A percentile compares a stretch with the other conserved stretches of the same genome.
Evolutionary conservation across 768 basidiomycete species (phyloP).

Genomic region (Amanita polypyramis): DNA sequence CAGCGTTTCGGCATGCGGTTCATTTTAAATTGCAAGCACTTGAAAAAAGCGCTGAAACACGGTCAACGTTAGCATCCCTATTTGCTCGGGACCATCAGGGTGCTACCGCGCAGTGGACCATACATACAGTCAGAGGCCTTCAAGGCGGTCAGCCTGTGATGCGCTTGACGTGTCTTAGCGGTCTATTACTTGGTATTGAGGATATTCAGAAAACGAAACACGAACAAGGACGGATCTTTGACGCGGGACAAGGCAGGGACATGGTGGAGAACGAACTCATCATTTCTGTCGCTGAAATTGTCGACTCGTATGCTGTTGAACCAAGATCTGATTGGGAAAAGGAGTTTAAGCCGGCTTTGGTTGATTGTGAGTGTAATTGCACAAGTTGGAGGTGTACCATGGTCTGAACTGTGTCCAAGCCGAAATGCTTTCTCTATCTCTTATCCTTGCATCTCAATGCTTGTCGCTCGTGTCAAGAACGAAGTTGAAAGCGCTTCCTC

Average conservation of each 20-base stretch:
- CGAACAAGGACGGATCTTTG: slow-evolving; percentile 15
- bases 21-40: slow-evolving; percentile 40
- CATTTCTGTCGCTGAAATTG: slow-evolving; percentile 62
- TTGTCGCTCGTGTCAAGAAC: slow-evolving; percentile 41
- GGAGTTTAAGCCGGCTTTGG: slow-evolving; percentile 48
- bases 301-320: slow-evolving; percentile 31
- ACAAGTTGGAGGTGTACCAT: neutral
- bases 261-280: slow-evolving; percentile 56
- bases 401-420: slow-evolving; percentile 13
- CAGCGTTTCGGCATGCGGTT: slow-evolving; percentile 49
- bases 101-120: slow-evolving; percentile 39
- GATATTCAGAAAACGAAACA: slow-evolving; percentile 31
- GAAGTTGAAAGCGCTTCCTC: slow-evolving; percentile 51
- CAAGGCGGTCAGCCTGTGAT: slow-evolving; percentile 58
- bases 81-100: slow-evolving; percentile 29
- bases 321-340: slow-evolving; percentile 45
- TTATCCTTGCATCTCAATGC: slow-evolving; percentile 52
- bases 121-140: slow-evolving; percentile 42
- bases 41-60: slow-evolving; percentile 21
- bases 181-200: slow-evolving; percentile 53
- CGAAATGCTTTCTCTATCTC: slow-evolving; percentile 36
- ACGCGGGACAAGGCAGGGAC: slow-evolving; percentile 22
- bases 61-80: slow-evolving; percentile 22
- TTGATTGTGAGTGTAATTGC: neutral
- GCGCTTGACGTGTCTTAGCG: slow-evolving; percentile 51